These are phyloP conservation scores for Penicillium sp. DNA, from an alignment of 2,329 filamentous ascomycete species.

Conservation along the genomic window DNA sequence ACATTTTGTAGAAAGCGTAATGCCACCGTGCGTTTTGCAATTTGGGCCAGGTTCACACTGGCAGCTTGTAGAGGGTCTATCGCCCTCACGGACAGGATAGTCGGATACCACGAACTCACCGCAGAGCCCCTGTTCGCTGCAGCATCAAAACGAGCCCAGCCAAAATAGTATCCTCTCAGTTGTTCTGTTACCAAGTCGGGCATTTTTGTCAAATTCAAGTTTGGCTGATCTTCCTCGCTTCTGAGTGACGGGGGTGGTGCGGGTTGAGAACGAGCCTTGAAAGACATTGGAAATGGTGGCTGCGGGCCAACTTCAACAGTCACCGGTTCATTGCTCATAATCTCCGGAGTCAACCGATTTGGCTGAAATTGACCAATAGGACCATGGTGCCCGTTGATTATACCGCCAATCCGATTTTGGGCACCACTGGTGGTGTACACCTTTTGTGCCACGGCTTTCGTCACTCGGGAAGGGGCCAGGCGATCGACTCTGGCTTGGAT, in stretches of 20 bases:
- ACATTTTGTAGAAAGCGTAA: conserved; percentile 33
- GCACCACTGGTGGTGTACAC: conserved; percentile 36
- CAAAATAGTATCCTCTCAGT: conserved; percentile 64
- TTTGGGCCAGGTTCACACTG: conserved; percentile 49
- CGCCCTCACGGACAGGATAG: conserved; percentile 54
- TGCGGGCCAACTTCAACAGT: conserved; percentile 32
- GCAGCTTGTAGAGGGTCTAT: conserved; percentile 51
- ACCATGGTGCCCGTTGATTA: conserved; percentile 41
- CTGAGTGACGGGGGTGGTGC: conserved; percentile 32
- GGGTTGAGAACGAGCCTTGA: conserved; percentile 23
- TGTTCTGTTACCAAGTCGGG: conserved; percentile 56
- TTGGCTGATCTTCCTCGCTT: conserved; percentile 55
- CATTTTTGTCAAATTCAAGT: conserved; percentile 56
- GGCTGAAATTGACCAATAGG: conserved; percentile 25
- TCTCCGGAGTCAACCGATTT: conserved; percentile 29
- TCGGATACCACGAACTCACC: conserved; percentile 57
- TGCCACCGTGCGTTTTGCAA: conserved; percentile 52
- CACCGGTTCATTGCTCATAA: background rate
- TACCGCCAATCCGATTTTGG: conserved; percentile 25
- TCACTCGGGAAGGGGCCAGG: conserved; percentile 32
- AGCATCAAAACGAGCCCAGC: conserved; percentile 56
- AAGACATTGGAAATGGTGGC: conserved; percentile 33
- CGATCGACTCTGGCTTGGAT: conserved; percentile 29
- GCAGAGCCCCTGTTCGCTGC: conserved; percentile 34
- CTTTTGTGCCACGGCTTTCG: conserved; percentile 32